Conservation (phyloP, 495 filamentous ascomycete genomes). For the Trichocladium uniseriatum region DNA sequence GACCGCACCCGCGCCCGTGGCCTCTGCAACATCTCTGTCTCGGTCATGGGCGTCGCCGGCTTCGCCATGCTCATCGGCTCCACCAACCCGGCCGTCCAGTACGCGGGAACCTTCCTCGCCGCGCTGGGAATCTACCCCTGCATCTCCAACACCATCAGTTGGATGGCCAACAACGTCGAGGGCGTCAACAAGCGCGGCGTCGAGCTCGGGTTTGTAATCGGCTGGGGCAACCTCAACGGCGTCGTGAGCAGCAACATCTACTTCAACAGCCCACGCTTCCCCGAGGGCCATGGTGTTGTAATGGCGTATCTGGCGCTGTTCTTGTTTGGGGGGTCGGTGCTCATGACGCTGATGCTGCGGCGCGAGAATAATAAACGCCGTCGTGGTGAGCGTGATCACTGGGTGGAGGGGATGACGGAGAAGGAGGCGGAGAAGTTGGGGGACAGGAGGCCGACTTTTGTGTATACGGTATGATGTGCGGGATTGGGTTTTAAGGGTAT, state of each 20-base stretch:
- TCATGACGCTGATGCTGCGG: constrained; percentile 57
- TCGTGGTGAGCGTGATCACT: constrained; percentile 59
- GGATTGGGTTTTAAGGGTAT: neutral
- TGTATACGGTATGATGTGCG: constrained; percentile 50
- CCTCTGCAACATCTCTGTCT: constrained; percentile 67
- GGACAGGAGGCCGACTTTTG: constrained; percentile 67
- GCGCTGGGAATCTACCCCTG: constrained; percentile 87
- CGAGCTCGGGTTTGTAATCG: constrained; percentile 76
- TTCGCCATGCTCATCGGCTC: constrained; percentile 69
- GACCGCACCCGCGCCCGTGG: constrained; percentile 73
- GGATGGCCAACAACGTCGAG: constrained; percentile 84
- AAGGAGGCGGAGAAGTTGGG: constrained; percentile 56
- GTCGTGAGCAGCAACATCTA: constrained; percentile 70
- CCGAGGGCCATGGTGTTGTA: constrained; percentile 38
- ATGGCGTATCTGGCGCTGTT: constrained; percentile 43
- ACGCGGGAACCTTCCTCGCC: constrained; percentile 76
- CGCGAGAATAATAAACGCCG: constrained; percentile 53
- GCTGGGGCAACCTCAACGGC: constrained; percentile 90
- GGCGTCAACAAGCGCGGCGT: constrained; percentile 90
- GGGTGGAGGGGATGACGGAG: constrained; percentile 49
- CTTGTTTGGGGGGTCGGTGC: constrained; percentile 43
- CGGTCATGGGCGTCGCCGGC: constrained; percentile 63
- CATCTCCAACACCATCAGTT: constrained; percentile 85
- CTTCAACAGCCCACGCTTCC: constrained; percentile 36
- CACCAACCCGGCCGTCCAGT: constrained; percentile 54